phyloP scores from a whole-genome alignment of 768 basidiomycete genomes.

The Boletus vinaceobasis region DNA sequence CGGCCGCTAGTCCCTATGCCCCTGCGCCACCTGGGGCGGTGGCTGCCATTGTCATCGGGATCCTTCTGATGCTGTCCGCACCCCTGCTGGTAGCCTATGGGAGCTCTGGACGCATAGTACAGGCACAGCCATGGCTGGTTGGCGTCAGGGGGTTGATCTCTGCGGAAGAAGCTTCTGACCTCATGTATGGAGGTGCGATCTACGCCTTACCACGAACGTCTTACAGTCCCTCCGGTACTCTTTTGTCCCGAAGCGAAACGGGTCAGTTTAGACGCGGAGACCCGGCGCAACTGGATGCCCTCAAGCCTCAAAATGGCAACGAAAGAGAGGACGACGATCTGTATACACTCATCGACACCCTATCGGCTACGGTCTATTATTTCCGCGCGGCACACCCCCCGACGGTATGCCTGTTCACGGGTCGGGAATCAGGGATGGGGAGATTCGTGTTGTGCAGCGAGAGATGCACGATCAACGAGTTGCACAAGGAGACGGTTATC shows the following conservation, averaged over 20 bases:
- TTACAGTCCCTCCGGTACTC: slow-evolving; percentile 22
- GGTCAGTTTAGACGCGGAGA: slow-evolving; percentile 20
- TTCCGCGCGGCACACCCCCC: slow-evolving; percentile 21
- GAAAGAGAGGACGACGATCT: slow-evolving; percentile 2
- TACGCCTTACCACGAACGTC: slow-evolving; percentile 3
- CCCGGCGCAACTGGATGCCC: neutral
- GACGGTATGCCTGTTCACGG: slow-evolving; percentile 23
- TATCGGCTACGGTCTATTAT: slow-evolving; percentile 22
- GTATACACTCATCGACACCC: slow-evolving; percentile 24
- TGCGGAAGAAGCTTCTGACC: slow-evolving; percentile 13
- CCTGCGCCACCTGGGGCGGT: no score
- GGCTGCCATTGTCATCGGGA: neutral
- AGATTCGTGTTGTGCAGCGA: slow-evolving; percentile 23
- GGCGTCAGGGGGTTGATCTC: slow-evolving; percentile 27
- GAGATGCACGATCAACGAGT: slow-evolving; percentile 15
- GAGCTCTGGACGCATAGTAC: slow-evolving; percentile 13
- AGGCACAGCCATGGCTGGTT: slow-evolving; percentile 20
- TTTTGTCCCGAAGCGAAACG: slow-evolving; percentile 1
- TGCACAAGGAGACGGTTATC: slow-evolving; percentile 25
- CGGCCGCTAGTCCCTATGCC: no score
- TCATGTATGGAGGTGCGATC: slow-evolving; percentile 15
- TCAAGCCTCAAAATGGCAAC: neutral
- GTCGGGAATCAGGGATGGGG: slow-evolving; percentile 20
- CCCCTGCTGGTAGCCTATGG: slow-evolving; percentile 15
- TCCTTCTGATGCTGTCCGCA: slow-evolving; percentile 13